Conservation (phyloP, 1,139 yeast genomes). For the Eremothecium cymbalariae region DNA sequence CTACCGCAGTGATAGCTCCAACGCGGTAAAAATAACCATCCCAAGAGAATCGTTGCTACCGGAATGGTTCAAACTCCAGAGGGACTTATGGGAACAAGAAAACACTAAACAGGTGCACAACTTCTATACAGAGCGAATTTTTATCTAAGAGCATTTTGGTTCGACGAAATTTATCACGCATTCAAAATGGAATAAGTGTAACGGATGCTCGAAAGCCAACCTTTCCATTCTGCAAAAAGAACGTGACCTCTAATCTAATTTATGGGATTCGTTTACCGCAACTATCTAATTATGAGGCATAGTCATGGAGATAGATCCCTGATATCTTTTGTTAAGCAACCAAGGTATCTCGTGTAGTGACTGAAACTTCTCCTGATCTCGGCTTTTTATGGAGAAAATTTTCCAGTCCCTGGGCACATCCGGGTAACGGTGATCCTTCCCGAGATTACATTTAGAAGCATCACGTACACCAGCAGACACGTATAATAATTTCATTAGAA, state of each 20-base stretch:
- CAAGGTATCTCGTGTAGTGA: too few relatives aligned
- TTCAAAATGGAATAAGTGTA: constrained; percentile 29
- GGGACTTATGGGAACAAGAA: constrained; percentile 56
- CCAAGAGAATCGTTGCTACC: constrained; percentile 62
- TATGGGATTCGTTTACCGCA: constrained; percentile 34
- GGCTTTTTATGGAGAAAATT: too few relatives aligned
- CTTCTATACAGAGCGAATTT: constrained; percentile 29
- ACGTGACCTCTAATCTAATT: constrained; percentile 16
- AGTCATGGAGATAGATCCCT: constrained; percentile 32
- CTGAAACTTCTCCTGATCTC: too few relatives aligned
- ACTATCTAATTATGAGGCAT: constrained; percentile 26
- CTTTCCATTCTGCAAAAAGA: constrained; percentile 9
- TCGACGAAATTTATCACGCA: constrained; percentile 23
- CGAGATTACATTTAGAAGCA: too few relatives aligned
- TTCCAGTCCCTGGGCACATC: too few relatives aligned
- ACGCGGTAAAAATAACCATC: constrained; percentile 37
- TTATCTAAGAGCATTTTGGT: constrained; percentile 12
- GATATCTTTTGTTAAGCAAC: too few relatives aligned
- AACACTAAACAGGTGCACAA: constrained; percentile 29
- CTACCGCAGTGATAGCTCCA: constrained; percentile 18
- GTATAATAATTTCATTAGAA: too few relatives aligned
- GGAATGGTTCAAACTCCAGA: constrained; percentile 56
- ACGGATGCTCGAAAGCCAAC: constrained; percentile 5
- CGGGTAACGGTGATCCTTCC: too few relatives aligned
- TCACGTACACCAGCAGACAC: too few relatives aligned